phyloP scores from a whole-genome alignment of 495 filamentous ascomycete species.

The Trichoderma erinaceum region DNA sequence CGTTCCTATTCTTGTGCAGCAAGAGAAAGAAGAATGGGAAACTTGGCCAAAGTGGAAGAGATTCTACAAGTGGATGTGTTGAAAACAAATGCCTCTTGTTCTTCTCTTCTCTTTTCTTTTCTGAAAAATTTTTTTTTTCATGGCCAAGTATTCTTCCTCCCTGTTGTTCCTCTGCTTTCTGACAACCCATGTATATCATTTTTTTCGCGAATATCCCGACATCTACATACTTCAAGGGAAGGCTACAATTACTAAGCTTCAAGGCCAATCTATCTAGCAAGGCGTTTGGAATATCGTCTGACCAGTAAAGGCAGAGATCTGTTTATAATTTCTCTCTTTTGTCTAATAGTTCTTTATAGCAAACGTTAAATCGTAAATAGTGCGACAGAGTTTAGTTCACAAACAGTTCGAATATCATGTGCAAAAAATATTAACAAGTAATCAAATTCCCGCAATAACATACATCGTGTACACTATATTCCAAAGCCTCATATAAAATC shows the following conservation, averaged over 20 bases:
- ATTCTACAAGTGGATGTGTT: slow-evolving; percentile 52
- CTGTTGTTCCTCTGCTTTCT: neutral
- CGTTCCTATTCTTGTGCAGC: slow-evolving; percentile 62
- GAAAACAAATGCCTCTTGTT: neutral
- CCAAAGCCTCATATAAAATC: no score
- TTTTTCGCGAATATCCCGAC: neutral
- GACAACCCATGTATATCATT: no score
- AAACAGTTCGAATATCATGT: no score
- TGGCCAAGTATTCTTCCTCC: neutral
- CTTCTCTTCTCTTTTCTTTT: neutral
- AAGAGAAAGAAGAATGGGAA: slow-evolving; percentile 66
- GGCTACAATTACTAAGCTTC: neutral
- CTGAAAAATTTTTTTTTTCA: neutral
- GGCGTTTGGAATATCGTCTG: neutral
- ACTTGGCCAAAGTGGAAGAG: slow-evolving; percentile 85
- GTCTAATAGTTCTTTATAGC: neutral
- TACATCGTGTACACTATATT: no score
- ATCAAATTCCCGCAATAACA: no score
- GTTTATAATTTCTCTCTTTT: neutral
- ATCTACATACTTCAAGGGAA: neutral
- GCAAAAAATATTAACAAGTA: no score
- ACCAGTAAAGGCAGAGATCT: neutral
- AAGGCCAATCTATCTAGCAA: neutral
- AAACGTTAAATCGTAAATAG: neutral
- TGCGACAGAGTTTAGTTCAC: no score